Percentiles rank a stretch among this genome's conserved stretches.
Evolutionary conservation across 805 yeast species (phyloP).

Genomic region (Candida sanyiensis): DNA sequence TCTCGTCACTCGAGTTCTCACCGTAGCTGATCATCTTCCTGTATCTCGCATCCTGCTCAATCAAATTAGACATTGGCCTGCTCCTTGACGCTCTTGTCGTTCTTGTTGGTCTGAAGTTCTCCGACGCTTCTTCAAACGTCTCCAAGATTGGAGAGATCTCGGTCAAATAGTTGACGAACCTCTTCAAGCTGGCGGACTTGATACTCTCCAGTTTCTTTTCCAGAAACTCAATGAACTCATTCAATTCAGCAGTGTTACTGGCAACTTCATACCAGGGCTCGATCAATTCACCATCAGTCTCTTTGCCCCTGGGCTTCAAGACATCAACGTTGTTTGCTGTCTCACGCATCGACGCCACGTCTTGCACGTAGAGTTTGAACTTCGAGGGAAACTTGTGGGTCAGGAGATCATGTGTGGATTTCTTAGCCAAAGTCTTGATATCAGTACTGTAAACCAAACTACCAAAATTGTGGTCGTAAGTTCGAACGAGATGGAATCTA

Average conservation of each 20-base stretch:
- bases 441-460: conserved; percentile 15
- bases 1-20: conserved; percentile 14
- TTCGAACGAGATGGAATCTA: conserved; percentile 22
- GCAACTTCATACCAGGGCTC: conserved; percentile 28
- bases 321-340: background rate
- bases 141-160: conserved; percentile 12
- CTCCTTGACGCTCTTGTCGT: conserved; percentile 19
- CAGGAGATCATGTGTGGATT: conserved; percentile 11
- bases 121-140: conserved; percentile 16
- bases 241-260: conserved; percentile 11
- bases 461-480: conserved; percentile 17
- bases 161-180: conserved; percentile 13
- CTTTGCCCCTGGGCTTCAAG: background rate
- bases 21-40: conserved; percentile 15
- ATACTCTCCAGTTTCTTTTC: conserved; percentile 1
- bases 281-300: background rate
- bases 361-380: conserved; percentile 26
- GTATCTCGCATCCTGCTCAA: conserved; percentile 15
- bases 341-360: conserved; percentile 17
- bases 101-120: conserved; percentile 11
- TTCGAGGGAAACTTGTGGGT: conserved; percentile 18
- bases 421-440: conserved; percentile 7
- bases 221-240: conserved; percentile 13
- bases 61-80: conserved; percentile 15
- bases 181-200: conserved; percentile 8